Evolutionary conservation across 176 grass and related monocot species (phyloP).

Genomic region (Alopecurus myosuroides): DNA sequence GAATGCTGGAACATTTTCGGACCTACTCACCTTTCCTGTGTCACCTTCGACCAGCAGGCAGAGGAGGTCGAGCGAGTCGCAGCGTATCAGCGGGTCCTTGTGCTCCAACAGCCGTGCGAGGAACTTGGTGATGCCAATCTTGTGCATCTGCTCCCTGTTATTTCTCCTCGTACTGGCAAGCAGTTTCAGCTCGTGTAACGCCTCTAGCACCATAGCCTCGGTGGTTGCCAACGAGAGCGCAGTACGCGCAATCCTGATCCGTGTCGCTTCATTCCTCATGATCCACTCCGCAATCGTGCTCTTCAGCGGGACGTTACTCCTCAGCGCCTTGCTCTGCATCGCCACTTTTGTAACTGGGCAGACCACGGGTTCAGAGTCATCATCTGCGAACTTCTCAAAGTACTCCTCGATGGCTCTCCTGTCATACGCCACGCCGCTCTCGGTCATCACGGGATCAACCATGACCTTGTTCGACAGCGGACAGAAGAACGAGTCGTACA

Average conservation of each 20-base stretch:
- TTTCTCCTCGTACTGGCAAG: conserved; percentile 41
- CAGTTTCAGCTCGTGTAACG: conserved; percentile 63
- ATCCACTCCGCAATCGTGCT: conserved; percentile 80
- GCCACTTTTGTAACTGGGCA: conserved; percentile 73
- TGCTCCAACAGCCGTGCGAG: conserved; percentile 55
- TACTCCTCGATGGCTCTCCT: conserved; percentile 68
- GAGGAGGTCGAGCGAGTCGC: conserved; percentile 61
- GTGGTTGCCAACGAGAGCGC: conserved; percentile 49
- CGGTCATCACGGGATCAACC: conserved; percentile 73
- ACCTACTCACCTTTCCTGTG: conserved; percentile 64
- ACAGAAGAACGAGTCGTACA: conserved; percentile 92
- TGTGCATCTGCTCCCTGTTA: conserved; percentile 81
- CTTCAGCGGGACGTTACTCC: conserved; percentile 60
- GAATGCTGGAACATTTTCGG: background rate
- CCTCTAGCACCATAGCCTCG: conserved; percentile 62
- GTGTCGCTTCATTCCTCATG: conserved; percentile 59
- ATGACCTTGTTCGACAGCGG: conserved; percentile 85
- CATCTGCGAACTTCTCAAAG: conserved; percentile 49
- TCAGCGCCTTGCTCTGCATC: conserved; percentile 57
- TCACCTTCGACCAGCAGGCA: conserved; percentile 62
- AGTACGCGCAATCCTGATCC: conserved; percentile 54
- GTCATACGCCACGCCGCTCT: conserved; percentile 87
- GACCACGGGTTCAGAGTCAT: conserved; percentile 37
- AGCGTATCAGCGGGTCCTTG: conserved; percentile 46
- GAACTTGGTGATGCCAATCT: conserved; percentile 75